These are phyloP conservation scores for Talaromyces sp. DNA, from an alignment of 2,329 filamentous ascomycete genomes.

Conservation along the genomic window DNA sequence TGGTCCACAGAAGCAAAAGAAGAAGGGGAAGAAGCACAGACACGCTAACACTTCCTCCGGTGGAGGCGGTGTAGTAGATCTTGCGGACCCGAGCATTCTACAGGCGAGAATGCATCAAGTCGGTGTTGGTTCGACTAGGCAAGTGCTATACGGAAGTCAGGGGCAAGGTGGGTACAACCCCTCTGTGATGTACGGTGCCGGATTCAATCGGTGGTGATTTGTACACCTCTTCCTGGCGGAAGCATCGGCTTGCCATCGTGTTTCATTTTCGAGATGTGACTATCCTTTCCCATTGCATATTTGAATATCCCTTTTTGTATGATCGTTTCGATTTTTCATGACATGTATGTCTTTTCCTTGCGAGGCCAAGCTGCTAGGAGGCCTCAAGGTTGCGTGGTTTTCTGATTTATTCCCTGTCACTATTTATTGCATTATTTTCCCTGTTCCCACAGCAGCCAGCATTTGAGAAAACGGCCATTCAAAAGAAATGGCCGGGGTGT, in stretches of 20 bases:
- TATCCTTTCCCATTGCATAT: constrained; percentile 24
- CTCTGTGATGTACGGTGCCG: constrained; percentile 73
- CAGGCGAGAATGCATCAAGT: constrained; percentile 94
- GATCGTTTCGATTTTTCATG: constrained; percentile 27
- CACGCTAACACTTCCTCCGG: constrained; percentile 99
- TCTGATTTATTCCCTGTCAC: constrained; percentile 8
- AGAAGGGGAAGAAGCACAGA: constrained; percentile 99
- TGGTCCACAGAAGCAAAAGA: constrained; percentile 92
- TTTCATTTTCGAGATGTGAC: constrained; percentile 13
- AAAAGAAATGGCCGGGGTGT: constrained; percentile 33
- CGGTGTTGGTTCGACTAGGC: constrained; percentile 71
- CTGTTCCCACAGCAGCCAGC: constrained; percentile 26
- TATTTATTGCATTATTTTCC: constrained; percentile 11
- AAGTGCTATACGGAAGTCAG: constrained; percentile 86
- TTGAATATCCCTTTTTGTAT: constrained; percentile 19
- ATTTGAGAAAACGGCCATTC: constrained; percentile 33
- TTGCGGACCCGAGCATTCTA: constrained; percentile 99
- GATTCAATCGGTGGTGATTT: constrained; percentile 65
- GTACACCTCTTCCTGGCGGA: constrained; percentile 21
- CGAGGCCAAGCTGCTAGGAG: constrained; percentile 16
- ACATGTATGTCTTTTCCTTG: constrained; percentile 23
- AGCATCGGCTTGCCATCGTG: constrained; percentile 16
- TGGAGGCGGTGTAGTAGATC: constrained; percentile 99
- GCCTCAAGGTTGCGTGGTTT: not conserved
- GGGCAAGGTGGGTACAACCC: constrained; percentile 87